Conservation (phyloP, 2,329 filamentous ascomycete species). For the Pseudocercospora pini-densiflorae region DNA sequence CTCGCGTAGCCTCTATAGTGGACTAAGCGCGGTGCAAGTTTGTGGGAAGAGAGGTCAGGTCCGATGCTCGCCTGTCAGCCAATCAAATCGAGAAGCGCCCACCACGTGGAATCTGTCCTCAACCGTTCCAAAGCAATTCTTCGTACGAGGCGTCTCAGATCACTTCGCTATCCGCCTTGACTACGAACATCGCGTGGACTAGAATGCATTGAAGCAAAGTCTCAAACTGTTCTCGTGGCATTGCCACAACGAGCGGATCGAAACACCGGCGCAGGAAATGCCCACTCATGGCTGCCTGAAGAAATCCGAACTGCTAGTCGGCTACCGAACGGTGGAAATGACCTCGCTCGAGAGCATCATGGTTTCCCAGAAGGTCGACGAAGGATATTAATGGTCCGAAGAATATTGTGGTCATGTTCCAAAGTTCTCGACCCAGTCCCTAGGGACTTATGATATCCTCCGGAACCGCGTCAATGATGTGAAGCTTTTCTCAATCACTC, state of each 20-base stretch:
- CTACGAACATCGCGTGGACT: background rate
- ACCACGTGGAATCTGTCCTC: background rate
- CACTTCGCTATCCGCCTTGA: too few species aligned
- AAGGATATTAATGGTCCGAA: too few species aligned
- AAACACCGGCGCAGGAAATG: background rate
- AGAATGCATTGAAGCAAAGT: background rate
- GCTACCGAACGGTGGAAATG: too few species aligned
- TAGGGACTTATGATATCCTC: background rate
- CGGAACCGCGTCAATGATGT: background rate
- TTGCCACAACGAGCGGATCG: background rate
- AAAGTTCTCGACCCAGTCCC: background rate
- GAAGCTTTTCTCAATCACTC: background rate
- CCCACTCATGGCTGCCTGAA: background rate
- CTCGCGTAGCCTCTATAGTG: background rate
- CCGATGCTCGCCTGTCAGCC: background rate
- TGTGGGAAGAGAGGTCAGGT: background rate
- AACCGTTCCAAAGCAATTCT: background rate
- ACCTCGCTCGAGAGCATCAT: too few species aligned
- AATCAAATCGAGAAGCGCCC: background rate
- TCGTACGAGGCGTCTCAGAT: background rate
- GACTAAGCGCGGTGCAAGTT: background rate
- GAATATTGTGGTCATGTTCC: background rate
- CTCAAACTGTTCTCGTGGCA: too few species aligned
- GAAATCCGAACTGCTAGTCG: too few species aligned
- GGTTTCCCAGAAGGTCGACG: too few species aligned